These are phyloP conservation scores for Tricholoma furcatifolium DNA, from an alignment of 768 basidiomycete genomes.

Conservation along the genomic window DNA sequence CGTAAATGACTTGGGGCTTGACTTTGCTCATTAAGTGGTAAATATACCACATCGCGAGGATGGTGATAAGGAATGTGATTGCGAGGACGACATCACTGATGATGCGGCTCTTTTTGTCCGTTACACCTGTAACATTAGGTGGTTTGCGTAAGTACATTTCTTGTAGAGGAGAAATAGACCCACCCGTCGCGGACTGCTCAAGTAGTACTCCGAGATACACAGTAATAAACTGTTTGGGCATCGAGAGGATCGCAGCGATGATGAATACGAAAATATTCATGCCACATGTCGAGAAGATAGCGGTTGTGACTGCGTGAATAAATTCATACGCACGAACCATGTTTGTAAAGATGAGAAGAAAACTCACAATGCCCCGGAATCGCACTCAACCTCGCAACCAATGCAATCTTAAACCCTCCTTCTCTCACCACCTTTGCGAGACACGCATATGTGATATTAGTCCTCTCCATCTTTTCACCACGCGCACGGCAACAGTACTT, in stretches of 20 bases:
- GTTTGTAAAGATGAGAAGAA: not conserved
- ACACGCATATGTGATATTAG: conserved; percentile 58
- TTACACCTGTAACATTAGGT: conserved; percentile 26
- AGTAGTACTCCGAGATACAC: conserved; percentile 87
- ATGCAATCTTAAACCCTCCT: conserved; percentile 83
- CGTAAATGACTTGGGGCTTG: conserved; percentile 68
- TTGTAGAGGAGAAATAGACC: not conserved
- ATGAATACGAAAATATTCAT: conserved; percentile 79
- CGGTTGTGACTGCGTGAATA: conserved; percentile 69
- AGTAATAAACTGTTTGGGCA: conserved; percentile 90
- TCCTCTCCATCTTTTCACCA: conserved; percentile 70
- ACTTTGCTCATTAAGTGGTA: conserved; percentile 64
- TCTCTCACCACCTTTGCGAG: conserved; percentile 72
- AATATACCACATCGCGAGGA: conserved; percentile 85
- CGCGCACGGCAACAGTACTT: conserved; percentile 74
- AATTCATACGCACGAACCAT: not conserved
- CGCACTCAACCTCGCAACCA: conserved; percentile 75
- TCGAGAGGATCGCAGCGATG: conserved; percentile 75
- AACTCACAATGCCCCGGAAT: conserved; percentile 80
- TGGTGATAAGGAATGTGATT: conserved; percentile 68
- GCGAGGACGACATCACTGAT: conserved; percentile 69
- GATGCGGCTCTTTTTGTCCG: conserved; percentile 51
- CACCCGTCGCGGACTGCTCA: conserved; percentile 46
- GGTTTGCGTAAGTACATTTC: not conserved
- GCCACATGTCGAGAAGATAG: conserved; percentile 86